phyloP scores from a whole-genome alignment of 2,329 filamentous ascomycete species.

The Diaporthe sp. region DNA sequence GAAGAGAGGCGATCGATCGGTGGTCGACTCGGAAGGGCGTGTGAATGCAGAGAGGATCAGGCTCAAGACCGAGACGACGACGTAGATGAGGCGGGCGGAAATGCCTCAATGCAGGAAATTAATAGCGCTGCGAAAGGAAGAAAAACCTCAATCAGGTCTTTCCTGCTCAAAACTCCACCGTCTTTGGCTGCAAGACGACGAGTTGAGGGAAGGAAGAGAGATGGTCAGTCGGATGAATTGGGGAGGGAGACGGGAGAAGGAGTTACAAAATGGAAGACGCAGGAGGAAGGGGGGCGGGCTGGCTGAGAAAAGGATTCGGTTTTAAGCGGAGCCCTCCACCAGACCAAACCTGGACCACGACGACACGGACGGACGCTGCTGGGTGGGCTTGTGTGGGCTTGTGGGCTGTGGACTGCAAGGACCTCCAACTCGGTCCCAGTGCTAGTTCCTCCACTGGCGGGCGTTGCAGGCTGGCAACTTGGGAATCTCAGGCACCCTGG shows the following conservation, averaged over 20 bases:
- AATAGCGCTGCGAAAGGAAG: not conserved
- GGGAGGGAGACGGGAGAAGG: constrained; percentile 41
- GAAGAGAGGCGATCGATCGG: constrained; percentile 25
- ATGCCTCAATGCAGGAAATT: constrained; percentile 32
- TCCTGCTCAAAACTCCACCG: constrained; percentile 37
- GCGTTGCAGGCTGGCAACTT: constrained; percentile 18
- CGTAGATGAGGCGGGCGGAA: not conserved
- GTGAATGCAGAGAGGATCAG: not conserved
- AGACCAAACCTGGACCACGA: constrained; percentile 20
- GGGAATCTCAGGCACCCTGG: not conserved
- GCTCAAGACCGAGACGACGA: not conserved
- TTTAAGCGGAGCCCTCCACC: constrained; percentile 35
- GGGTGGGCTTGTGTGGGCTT: constrained; percentile 1
- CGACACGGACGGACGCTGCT: constrained; percentile 19
- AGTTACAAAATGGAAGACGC: constrained; percentile 41
- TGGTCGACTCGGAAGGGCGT: constrained; percentile 23
- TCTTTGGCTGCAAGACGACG: constrained; percentile 35
- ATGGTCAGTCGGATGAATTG: constrained; percentile 19
- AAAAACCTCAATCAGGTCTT: constrained; percentile 19
- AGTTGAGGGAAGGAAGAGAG: constrained; percentile 34
- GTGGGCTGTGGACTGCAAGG: constrained; percentile 18
- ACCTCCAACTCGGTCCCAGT: not conserved
- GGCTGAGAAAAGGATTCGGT: constrained; percentile 43
- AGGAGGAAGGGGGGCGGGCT: constrained; percentile 42
- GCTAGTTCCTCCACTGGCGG: not conserved